Evolutionary conservation across 1,284 basidiomycete genomes (phyloP), one percentile per base, ranked within the genome.

Genomic region (Sanghuangporus weigelae): DNA sequence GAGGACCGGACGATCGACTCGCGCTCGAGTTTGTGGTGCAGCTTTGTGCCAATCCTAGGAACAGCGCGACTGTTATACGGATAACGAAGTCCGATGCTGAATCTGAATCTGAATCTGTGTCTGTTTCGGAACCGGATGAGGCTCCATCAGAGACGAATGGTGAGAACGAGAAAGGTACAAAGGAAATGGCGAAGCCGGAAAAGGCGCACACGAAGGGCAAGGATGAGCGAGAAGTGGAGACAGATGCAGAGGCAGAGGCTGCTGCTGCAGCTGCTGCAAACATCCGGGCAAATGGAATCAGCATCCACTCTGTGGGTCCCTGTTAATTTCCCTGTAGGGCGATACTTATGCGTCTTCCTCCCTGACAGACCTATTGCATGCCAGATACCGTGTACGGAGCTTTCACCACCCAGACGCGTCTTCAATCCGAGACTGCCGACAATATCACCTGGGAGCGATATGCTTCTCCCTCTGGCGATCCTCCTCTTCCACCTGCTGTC

Each of bases 1-100:
- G 87, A 46, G 89, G 88, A 0, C 82, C 86, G 0, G 88, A 91
- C 70, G 88, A 90, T 67, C 77, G 85, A 2, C 79, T 84, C 19
- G 84, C 84, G 2, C 76, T 90, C 35, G 77, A 81, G 57, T 78
- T 88, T 63, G 80, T 84, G n/a, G 76, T 84, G 12, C 85, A 87
- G 73, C 75, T 88, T 38, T 85, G 84, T 67, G 68, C 75, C 31
- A 79, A 84, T 68, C 72, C 77, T 26, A 72, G 73, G 59, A 79
- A 86, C 46, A 78, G 75, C 16, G 84, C 81, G 10, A 85, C 81
- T 4, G 82, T 94, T 2, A 72, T 93, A 35, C 79, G 86, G 67
- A 73, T 94, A 59, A 75, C 70, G 68, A 86, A 81, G 76, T 76
- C 68, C 64, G 85, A 81, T 53, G 72, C 72, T 14, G 67, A 59